phyloP scores from a whole-genome alignment of 768 basidiomycete species.

The Russula brevipes region DNA sequence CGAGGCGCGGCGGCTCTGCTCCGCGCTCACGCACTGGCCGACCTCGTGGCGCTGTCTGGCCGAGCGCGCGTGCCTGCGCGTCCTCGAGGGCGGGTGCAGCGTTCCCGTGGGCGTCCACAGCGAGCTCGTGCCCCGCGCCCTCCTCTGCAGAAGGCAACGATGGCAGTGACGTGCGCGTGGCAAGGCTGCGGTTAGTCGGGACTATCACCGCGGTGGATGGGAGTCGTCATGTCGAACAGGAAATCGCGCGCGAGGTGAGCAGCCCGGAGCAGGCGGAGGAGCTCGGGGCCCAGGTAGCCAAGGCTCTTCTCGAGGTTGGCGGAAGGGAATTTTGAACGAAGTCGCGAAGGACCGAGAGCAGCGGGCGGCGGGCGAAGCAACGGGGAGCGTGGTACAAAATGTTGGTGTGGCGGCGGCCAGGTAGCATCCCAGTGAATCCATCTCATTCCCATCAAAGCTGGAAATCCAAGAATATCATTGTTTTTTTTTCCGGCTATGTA shows the following conservation, averaged over 20 bases:
- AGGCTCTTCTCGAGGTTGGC: conserved; percentile 58
- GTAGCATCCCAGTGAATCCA: background rate
- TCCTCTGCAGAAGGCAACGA: conserved; percentile 18
- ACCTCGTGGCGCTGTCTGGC: conserved; percentile 75
- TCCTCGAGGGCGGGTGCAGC: conserved; percentile 94
- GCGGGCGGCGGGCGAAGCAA: conserved; percentile 35
- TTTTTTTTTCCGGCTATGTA: background rate
- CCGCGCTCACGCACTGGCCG: conserved; percentile 64
- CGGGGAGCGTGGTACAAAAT: conserved; percentile 29
- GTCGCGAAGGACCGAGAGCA: conserved; percentile 64
- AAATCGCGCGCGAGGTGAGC: conserved; percentile 47
- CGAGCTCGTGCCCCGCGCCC: conserved; percentile 34
- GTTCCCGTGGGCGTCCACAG: conserved; percentile 87
- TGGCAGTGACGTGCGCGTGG: conserved; percentile 31
- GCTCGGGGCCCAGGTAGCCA: conserved; percentile 64
- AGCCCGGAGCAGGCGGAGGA: conserved; percentile 57
- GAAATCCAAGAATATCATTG: background rate
- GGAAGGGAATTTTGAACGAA: conserved; percentile 78
- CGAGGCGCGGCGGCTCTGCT: conserved; percentile 57
- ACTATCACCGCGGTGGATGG: conserved; percentile 86
- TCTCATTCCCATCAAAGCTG: background rate
- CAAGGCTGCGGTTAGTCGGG: conserved; percentile 57
- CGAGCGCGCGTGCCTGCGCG: conserved; percentile 83
- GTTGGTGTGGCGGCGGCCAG: conserved; percentile 24
- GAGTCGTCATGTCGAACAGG: conserved; percentile 60